Base-by-base conservation (phyloP, 257 asterid species). In the Mentha longifolia region DNA sequence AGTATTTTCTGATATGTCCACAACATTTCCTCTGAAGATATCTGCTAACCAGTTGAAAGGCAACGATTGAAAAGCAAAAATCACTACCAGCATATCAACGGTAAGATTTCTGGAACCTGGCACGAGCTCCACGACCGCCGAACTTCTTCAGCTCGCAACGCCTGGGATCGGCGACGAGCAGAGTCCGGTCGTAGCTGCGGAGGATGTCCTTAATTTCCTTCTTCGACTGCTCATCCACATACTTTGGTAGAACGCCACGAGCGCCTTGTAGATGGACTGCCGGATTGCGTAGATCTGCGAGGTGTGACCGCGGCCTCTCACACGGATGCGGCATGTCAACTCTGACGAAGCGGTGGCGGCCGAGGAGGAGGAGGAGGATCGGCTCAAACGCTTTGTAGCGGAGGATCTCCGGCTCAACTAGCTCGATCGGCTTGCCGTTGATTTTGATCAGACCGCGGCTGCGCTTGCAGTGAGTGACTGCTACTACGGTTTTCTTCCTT, bases 81-180 rank as follows among this genome's bases (percentile, higher is more conserved):
- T 55, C 20, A 47, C 9, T 50, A 54, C 59, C 60, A 54, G 3
- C 3, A 54, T 31, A 20, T 84, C 72, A 88, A 86, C 92, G 92
- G 82, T 89, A 89, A 9, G 91, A 85, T 33, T 85, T 89, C 88
- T 91, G 96, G 83, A 88, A 91, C 80, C 96, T 88, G 6, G 96
- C 74, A 55, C 97, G 90, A 65, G 97, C 97, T 51, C 97, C 97
- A 39, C 96, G 94, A n/a, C 97, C 97, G 52, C 97, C 97, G 22
- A 91, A 91, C 83, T 91, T 91, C 89, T 90, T 90, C 5, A 93
- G 97, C 93, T 91, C 97, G 35, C 94, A 88, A 0, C 94, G 88
- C 80, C 96, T 82, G 2, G 97, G 97, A 81, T 91, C 97, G 12
- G 96, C 97, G 42, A 91, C 97, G 14, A 90, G 93, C 77, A 90